phyloP scores from a whole-genome alignment of 2,329 filamentous ascomycete species.

The Exophiala sp. region DNA sequence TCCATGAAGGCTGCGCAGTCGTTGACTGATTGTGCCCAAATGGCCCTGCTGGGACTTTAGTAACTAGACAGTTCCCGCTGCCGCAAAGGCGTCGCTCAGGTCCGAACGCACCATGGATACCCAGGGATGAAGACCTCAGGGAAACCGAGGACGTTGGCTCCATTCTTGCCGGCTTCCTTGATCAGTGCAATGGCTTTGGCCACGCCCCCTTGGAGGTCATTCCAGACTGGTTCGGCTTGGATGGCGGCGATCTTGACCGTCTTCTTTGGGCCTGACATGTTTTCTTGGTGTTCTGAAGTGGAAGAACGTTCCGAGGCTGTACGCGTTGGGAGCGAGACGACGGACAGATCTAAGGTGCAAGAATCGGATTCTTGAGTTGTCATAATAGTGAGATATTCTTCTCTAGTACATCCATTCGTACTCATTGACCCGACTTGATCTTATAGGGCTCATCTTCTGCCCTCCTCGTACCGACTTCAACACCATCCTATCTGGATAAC shows the following conservation, averaged over 20 bases:
- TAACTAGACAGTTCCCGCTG: neutral
- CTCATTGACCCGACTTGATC: neutral
- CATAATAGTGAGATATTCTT: neutral
- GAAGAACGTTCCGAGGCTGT: neutral
- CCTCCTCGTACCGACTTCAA: neutral
- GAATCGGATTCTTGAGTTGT: neutral
- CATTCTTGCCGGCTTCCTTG: conserved; percentile 49
- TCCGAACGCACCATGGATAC: too few species aligned
- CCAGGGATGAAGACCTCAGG: conserved; percentile 39
- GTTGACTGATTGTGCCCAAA: neutral
- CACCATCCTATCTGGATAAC: neutral
- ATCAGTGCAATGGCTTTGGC: conserved; percentile 55
- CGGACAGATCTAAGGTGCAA: neutral
- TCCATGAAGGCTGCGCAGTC: neutral
- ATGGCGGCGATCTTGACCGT: conserved; percentile 45
- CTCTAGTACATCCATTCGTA: neutral
- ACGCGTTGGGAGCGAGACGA: neutral
- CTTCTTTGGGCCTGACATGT: neutral
- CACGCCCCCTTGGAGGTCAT: conserved; percentile 33
- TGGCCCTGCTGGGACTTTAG: neutral
- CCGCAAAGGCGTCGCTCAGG: too few species aligned
- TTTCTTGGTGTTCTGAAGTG: neutral
- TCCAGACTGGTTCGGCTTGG: conserved; percentile 43
- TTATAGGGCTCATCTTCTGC: neutral
- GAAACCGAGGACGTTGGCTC: conserved; percentile 52